These are phyloP conservation scores for Solanum tarapatanum DNA, from an alignment of 257 asterid genomes.

Conservation along the genomic window DNA sequence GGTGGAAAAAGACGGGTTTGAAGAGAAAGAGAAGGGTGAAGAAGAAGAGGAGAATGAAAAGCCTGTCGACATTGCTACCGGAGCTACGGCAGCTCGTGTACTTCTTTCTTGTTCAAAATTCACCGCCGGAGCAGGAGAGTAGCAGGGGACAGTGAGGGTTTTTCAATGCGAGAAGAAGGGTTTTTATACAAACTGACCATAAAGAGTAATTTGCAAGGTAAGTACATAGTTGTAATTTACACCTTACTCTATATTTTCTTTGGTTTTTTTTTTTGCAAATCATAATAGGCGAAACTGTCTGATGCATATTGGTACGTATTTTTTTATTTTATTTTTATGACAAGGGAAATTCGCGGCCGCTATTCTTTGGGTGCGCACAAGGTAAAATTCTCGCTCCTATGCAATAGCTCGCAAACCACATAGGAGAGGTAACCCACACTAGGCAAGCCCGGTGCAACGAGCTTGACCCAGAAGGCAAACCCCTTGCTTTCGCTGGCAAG, in stretches of 20 bases:
- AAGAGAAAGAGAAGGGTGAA: neutral
- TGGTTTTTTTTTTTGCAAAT: neutral
- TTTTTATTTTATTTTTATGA: too few species aligned
- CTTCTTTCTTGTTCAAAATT: neutral
- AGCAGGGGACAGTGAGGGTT: neutral
- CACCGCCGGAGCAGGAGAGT: neutral
- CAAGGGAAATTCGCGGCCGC: too few species aligned
- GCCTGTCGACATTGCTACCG: slow-evolving; percentile 30
- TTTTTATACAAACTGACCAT: neutral
- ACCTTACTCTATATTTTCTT: neutral
- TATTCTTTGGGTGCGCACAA: too few species aligned
- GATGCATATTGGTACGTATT: too few species aligned
- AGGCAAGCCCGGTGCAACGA: too few species aligned
- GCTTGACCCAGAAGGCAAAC: too few species aligned
- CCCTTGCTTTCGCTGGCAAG: too few species aligned
- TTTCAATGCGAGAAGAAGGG: neutral
- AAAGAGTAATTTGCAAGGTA: neutral
- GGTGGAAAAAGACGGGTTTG: neutral
- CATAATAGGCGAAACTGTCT: neutral
- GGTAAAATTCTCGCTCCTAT: too few species aligned
- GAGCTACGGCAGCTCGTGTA: neutral
- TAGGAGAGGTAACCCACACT: too few species aligned
- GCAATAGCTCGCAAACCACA: too few species aligned
- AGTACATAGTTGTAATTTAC: neutral
- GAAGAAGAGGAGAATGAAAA: slow-evolving; percentile 29